A percentile compares a stretch with the other conserved stretches of the same genome.
Evolutionary conservation across 2,329 filamentous ascomycete genomes (phyloP).

Genomic region (Grosmannia penicillata): DNA sequence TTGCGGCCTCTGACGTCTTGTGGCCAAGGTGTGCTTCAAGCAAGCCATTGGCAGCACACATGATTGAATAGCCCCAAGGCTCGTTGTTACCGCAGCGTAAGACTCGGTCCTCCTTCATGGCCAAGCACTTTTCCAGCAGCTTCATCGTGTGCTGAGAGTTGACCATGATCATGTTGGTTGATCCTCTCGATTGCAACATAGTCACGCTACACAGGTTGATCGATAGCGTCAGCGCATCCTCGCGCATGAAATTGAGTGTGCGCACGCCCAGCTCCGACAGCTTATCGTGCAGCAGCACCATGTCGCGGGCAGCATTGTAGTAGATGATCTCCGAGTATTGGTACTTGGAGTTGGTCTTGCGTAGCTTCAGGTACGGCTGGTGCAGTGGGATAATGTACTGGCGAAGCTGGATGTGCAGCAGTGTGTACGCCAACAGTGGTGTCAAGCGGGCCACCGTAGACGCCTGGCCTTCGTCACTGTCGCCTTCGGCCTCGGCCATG

Average conservation of each 20-base stretch:
- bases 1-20: slow-evolving; percentile 41
- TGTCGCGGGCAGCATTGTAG: slow-evolving; percentile 46
- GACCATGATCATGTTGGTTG: slow-evolving; percentile 47
- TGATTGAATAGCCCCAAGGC: slow-evolving; percentile 49
- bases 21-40: slow-evolving; percentile 43
- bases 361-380: slow-evolving; percentile 44
- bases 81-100: slow-evolving; percentile 49
- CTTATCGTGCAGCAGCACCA: slow-evolving; percentile 46
- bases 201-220: slow-evolving; percentile 48
- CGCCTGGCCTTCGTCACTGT: slow-evolving; percentile 18
- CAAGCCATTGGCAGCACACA: slow-evolving; percentile 44
- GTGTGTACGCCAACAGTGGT: slow-evolving; percentile 42
- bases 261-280: slow-evolving; percentile 43
- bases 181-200: slow-evolving; percentile 42
- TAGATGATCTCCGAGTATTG: slow-evolving; percentile 49
- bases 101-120: slow-evolving; percentile 45
- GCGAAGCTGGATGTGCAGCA: slow-evolving; percentile 44
- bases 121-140: slow-evolving; percentile 45
- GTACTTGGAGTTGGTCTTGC: slow-evolving; percentile 44
- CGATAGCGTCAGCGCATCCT: slow-evolving; percentile 43
- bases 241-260: slow-evolving; percentile 43
- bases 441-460: slow-evolving; percentile 29
- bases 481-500: background rate
- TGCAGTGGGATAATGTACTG: slow-evolving; percentile 49
- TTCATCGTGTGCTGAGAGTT: slow-evolving; percentile 44